phyloP scores from a whole-genome alignment of 1,284 basidiomycete genomes.

The Crepidotus sp. region DNA sequence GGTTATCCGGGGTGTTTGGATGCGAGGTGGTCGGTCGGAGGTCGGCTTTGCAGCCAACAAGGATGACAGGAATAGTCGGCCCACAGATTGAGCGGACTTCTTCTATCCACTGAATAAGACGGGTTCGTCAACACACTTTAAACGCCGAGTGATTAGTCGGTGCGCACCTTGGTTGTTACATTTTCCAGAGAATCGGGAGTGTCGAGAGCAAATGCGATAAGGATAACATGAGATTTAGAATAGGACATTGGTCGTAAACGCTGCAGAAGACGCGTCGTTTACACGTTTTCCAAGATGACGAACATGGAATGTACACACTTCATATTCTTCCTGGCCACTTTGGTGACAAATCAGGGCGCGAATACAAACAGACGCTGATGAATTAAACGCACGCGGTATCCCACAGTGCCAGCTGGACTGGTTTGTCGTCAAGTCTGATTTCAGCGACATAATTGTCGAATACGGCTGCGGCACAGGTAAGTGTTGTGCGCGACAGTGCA shows the following conservation, averaged over 20 bases:
- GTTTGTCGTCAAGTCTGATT: slow-evolving; percentile 94
- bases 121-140: slow-evolving; percentile 6
- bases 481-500: slow-evolving; percentile 6
- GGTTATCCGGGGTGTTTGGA: slow-evolving; percentile 35
- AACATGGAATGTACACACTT: slow-evolving; percentile 39
- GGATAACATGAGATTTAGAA: slow-evolving; percentile 96
- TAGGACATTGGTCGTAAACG: slow-evolving; percentile 92
- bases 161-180: slow-evolving; percentile 77
- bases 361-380: slow-evolving; percentile 12
- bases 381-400: slow-evolving; percentile 80
- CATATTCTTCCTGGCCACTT: slow-evolving; percentile 91
- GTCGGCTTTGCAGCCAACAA: slow-evolving; percentile 84
- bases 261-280: slow-evolving; percentile 30
- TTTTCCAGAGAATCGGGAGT: slow-evolving; percentile 96
- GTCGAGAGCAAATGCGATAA: slow-evolving; percentile 95
- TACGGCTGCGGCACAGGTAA: slow-evolving; percentile 50
- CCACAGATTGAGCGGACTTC: slow-evolving; percentile 93
- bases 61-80: slow-evolving; percentile 68
- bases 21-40: slow-evolving; percentile 48
- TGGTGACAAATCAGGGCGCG: slow-evolving; percentile 18
- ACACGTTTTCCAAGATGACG: neutral
- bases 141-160: no score
- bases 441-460: slow-evolving; percentile 99
- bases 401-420: slow-evolving; percentile 92
- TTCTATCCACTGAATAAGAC: slow-evolving; percentile 77